Evolutionary conservation across 2,329 filamentous ascomycete species (phyloP), one percentile per base, ranked within the genome.

Genomic region (Pseudocercospora macadamiae): DNA sequence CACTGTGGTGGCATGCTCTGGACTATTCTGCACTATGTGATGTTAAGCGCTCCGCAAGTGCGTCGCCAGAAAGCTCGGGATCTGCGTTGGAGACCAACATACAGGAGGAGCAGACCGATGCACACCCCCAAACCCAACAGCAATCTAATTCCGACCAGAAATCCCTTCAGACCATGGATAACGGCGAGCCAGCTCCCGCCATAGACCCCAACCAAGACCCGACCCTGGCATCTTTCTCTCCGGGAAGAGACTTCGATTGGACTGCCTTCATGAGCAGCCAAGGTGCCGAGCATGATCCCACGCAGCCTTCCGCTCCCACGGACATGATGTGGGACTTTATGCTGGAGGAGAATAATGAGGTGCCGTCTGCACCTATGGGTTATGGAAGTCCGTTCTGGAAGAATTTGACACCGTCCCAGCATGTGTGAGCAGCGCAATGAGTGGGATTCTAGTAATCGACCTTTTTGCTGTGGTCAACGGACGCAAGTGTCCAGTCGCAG

Each of bases 331-430:
- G 39, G 39, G 39, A 45, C 19, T 45, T 45, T 18, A 45, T 45
- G 39, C 39, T 45, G 18, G 39, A 45, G 19, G 39, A 45, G 6
- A 45, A 45, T 23, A 45, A 45, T 19, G 39, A 25, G 4, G 39
- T 45, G 6, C 21, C 39, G 4, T 19, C 39, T 1, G 39, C 39
- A 12, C 39, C 39, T 1, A 25, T 25, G 39, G 39, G 39, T 1
- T 45, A 45, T 23, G 39, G 39, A 10, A 45, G 39, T 45, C 39
- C 39, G 1, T 45, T 45, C 21, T 45, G 39, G 39, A 45, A 45
- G 39, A 45, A 25, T 25, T 23, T 45, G 7, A 45, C 39, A 3
- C 21, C 39, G 1, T 21, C 21, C 16, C 39, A 45, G 21, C 39
- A 25, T 8, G 18, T 21, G 39, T 45, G 21, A n/a, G n/a, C n/a